Evolutionary conservation across 345 rosid species (phyloP), one percentile per base, ranked within the genome.

Genomic region (Eucalyptus melliodora): DNA sequence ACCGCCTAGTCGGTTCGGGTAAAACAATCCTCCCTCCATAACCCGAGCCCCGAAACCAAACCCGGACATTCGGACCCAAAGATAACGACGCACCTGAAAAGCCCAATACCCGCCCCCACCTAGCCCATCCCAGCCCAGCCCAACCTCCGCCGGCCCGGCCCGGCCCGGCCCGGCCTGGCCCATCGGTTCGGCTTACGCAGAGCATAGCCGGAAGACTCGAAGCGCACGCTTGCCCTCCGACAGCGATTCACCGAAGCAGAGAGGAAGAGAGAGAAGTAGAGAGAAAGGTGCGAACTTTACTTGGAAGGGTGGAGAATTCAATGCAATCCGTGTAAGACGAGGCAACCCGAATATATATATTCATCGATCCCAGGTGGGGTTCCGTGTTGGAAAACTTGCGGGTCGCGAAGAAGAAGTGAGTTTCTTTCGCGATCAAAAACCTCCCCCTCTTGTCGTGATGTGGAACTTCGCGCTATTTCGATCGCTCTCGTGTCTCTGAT

Each of bases 11-110:
- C 69, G 69, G 69, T 30, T 62, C 8, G 69, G n/a, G 27, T 31
- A 14, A n/a, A 86, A 27, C 47, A 30, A 40, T 90, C 88, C 89
- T 87, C 92, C 72, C 91, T 89, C 92, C 88, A 60, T 86, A 87
- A 67, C 37, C 80, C 42, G 23, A 69, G 2, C 40, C 23, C 40
- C 42, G 12, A 37, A 69, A 69, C 81, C 81, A 37, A 40, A 69
- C 44, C 82, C 80, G 80, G 8, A 31, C 40, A 16, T n/a, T 67
- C 23, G 37, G 80, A 16, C 40, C 40, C 40, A n/a, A 67, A n/a
- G 13, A 67, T 4, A 67, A 31, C 40, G 14, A 34, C 21, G 26
- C 40, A 5, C 44, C 42, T 1, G 4, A n/a, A 30, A 27, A 8
- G 30, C 87, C 55, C 60, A 50, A 14, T 51, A 31, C 26, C 87